These are phyloP conservation scores for Yarrowia deformans DNA, from an alignment of 805 yeast genomes.

Conservation along the genomic window DNA sequence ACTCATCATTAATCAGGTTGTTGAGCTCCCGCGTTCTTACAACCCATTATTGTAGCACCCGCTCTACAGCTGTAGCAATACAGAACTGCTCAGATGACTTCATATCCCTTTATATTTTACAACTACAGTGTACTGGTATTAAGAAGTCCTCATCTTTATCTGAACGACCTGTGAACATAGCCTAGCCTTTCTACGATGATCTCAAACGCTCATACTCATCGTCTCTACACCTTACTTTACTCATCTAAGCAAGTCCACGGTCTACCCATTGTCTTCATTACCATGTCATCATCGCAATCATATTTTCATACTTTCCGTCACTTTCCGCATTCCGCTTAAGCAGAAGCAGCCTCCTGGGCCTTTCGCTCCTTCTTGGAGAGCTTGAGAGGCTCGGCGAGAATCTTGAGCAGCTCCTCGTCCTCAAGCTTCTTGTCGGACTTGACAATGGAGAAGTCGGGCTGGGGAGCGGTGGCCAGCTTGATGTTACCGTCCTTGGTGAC, in stretches of 20 bases:
- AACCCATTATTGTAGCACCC: too few species aligned
- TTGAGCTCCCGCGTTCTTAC: too few species aligned
- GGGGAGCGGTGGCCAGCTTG: slow-evolving; percentile 64
- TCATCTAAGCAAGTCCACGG: too few species aligned
- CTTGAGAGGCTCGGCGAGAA: slow-evolving; percentile 62
- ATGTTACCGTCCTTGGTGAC: slow-evolving; percentile 75
- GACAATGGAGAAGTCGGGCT: slow-evolving; percentile 59
- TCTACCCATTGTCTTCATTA: neutral
- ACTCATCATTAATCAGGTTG: too few species aligned
- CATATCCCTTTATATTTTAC: too few species aligned
- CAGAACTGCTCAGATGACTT: too few species aligned
- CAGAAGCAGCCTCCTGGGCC: slow-evolving; percentile 53
- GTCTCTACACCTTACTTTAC: too few species aligned
- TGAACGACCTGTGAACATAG: too few species aligned
- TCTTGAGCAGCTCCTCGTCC: slow-evolving; percentile 58
- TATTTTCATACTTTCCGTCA: slow-evolving; percentile 3
- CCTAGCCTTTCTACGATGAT: too few species aligned
- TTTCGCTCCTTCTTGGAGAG: slow-evolving; percentile 49
- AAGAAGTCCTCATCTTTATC: too few species aligned
- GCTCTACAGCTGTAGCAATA: too few species aligned
- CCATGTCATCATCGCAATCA: slow-evolving; percentile 19
- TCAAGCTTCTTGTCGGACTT: slow-evolving; percentile 63
- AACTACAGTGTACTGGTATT: too few species aligned
- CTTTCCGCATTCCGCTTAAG: slow-evolving; percentile 14
- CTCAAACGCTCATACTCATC: neutral